A percentile compares a stretch with the other conserved stretches of the same genome.
Evolutionary conservation across 2,329 filamentous ascomycete genomes (phyloP).

Genomic region (Verticillium zaregamsianum): DNA sequence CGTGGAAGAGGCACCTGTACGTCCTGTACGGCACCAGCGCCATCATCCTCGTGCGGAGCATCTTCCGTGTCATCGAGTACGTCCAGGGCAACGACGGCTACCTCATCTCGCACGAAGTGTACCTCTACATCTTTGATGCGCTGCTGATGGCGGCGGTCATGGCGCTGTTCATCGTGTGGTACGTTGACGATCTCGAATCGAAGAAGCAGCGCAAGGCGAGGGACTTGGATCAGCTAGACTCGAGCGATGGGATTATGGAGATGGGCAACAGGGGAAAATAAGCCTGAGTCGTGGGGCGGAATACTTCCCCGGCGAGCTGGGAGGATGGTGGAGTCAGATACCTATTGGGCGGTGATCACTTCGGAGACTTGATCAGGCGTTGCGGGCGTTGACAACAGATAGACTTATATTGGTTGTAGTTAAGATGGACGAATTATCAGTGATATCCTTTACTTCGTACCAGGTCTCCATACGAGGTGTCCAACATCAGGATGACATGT

Average conservation of each 20-base stretch:
- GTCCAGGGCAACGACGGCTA: conserved; percentile 35
- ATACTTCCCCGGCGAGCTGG: neutral
- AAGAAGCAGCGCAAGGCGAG: neutral
- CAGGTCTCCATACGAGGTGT: no score
- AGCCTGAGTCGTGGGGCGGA: neutral
- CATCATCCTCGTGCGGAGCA: conserved; percentile 42
- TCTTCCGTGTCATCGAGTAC: conserved; percentile 47
- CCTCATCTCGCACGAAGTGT: conserved; percentile 38
- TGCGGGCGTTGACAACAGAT: no score
- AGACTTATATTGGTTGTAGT: no score
- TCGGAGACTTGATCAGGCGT: no score
- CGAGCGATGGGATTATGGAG: neutral
- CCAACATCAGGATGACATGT: no score
- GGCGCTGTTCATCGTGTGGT: conserved; percentile 8
- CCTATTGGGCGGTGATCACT: neutral
- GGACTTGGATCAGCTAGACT: neutral
- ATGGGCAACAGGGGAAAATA: neutral
- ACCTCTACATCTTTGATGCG: conserved; percentile 32
- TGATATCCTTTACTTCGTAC: no score
- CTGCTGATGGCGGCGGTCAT: conserved; percentile 22
- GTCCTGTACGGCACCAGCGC: conserved; percentile 36
- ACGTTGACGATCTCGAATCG: conserved; percentile 1
- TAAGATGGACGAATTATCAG: no score
- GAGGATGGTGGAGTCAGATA: neutral
- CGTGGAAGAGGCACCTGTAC: conserved; percentile 17